Evolutionary conservation across 2,329 filamentous ascomycete genomes (phyloP).

Genomic region (Xylaria sp.): DNA sequence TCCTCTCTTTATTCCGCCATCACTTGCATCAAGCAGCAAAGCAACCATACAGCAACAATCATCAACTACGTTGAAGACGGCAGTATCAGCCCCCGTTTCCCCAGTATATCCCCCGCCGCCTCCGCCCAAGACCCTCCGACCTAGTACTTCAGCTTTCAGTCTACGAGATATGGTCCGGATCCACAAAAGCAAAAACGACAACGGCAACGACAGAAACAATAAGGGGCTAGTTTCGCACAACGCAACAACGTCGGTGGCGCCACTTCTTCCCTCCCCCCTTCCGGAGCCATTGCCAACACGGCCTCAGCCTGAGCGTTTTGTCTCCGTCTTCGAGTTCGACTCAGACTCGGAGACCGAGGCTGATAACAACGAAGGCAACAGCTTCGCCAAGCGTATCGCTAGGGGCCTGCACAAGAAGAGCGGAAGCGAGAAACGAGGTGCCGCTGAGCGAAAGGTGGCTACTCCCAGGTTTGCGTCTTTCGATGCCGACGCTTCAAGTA

Average conservation of each 20-base stretch:
- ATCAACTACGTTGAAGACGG: slow-evolving; percentile 14
- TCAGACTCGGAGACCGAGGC: slow-evolving; percentile 54
- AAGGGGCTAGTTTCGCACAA: slow-evolving; percentile 23
- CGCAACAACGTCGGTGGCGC: slow-evolving; percentile 37
- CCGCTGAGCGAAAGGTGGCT: slow-evolving; percentile 29
- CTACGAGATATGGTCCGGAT: slow-evolving; percentile 39
- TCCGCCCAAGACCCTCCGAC: slow-evolving; percentile 36
- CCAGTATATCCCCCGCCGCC: slow-evolving; percentile 43
- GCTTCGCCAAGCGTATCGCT: slow-evolving; percentile 53
- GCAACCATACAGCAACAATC: slow-evolving; percentile 12
- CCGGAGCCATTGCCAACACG: slow-evolving; percentile 39
- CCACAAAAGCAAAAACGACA: slow-evolving; percentile 1
- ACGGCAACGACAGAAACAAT: background rate
- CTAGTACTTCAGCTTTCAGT: slow-evolving; percentile 42
- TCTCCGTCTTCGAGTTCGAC: slow-evolving; percentile 62
- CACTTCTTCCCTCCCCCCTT: slow-evolving; percentile 39
- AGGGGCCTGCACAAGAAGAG: slow-evolving; percentile 55
- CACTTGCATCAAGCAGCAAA: slow-evolving; percentile 2
- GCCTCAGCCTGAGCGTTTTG: slow-evolving; percentile 42
- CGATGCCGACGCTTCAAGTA: background rate
- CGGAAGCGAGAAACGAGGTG: slow-evolving; percentile 42
- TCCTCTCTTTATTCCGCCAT: slow-evolving; percentile 31
- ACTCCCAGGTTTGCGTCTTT: slow-evolving; percentile 3
- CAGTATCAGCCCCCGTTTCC: slow-evolving; percentile 42
- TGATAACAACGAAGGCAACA: slow-evolving; percentile 38